Base-by-base conservation (phyloP, 2,329 filamentous ascomycete genomes). In the Aspergillus caelatus region DNA sequence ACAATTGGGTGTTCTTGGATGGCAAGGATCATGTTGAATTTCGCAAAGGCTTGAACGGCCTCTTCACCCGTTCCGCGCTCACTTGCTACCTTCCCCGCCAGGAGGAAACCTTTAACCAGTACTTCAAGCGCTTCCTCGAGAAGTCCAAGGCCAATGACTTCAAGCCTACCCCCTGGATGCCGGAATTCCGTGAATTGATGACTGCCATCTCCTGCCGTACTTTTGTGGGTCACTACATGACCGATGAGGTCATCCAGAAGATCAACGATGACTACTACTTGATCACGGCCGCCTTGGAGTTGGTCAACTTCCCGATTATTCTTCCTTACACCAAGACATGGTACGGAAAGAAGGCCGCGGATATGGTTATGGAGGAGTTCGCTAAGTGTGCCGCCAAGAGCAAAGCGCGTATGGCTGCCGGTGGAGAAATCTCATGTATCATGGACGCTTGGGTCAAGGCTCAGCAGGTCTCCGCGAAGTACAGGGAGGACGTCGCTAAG, bases 241-340 rank as follows among this genome's bases (percentile, higher is more conserved):
- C 90, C 53, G 91, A 97, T 64, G 91, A 93, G 77, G 88, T 91
- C 56, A 89, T 98, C 74, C 94, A 96, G 86, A 94, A 92, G 84
- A 95, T 98, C 68, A 91, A 94, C 65, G 91, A 97, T 79, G 94
- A 98, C 81, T 99, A 97, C 83, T 98, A 96, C 81, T 87, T 94
- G 68, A 96, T 98, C 76, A 98, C 95, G 16, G 94, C 91, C 62
- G 95, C 95, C 26, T 87, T 98, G 70, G 95, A 99, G 80, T 87
- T 98, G 54, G 95, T 99, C 84, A 98, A 98, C 84, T 97, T 98
- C 84, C 94, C 95, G 64, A 91, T 98, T 80, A 97, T 98, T 76
- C 81, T 98, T 46, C 94, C 94, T 45, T 98, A 88, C 84, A 97
- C 94, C 76, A 94, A 93, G 84, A 93, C 93, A 6, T 98, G 93